These are phyloP conservation scores for Zymoseptoria pseudotritici DNA, from an alignment of 2,329 filamentous ascomycete genomes.

Conservation along the genomic window DNA sequence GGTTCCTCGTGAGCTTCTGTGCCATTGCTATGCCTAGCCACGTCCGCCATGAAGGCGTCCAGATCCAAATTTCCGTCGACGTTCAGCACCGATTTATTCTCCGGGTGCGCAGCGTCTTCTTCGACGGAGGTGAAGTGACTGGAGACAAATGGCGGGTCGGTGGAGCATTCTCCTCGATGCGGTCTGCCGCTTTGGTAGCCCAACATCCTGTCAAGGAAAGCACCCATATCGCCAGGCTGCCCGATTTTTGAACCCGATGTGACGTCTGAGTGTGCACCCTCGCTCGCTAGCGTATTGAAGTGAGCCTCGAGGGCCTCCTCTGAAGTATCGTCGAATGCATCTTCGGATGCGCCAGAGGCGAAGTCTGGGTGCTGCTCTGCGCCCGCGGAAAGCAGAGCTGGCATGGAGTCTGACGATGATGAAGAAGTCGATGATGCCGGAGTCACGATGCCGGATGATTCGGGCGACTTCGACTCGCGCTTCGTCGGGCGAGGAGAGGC, in stretches of 20 bases:
- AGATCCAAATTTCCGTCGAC: background rate
- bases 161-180: too few species aligned
- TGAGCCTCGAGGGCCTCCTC: too few species aligned
- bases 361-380: background rate
- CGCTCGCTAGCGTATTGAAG: too few species aligned
- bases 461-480: slow-evolving; percentile 5
- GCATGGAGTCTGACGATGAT: background rate
- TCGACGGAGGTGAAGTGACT: background rate
- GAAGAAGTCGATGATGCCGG: background rate
- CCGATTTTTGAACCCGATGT: too few species aligned
- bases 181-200: too few species aligned
- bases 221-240: too few species aligned
- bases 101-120: background rate
- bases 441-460: background rate
- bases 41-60: background rate
- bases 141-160: too few species aligned
- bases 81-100: background rate
- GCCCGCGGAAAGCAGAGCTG: background rate
- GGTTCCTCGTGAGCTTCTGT: background rate
- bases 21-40: background rate
- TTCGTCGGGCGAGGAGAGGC: slow-evolving; percentile 2
- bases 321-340: too few species aligned
- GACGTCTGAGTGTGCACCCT: too few species aligned
- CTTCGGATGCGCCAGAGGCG: too few species aligned
- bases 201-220: too few species aligned